A percentile compares a stretch with the other conserved stretches of the same genome.
phyloP scores from a whole-genome alignment of 2,329 filamentous ascomycete genomes.

The Arthrobotrys pseudoclavata region DNA sequence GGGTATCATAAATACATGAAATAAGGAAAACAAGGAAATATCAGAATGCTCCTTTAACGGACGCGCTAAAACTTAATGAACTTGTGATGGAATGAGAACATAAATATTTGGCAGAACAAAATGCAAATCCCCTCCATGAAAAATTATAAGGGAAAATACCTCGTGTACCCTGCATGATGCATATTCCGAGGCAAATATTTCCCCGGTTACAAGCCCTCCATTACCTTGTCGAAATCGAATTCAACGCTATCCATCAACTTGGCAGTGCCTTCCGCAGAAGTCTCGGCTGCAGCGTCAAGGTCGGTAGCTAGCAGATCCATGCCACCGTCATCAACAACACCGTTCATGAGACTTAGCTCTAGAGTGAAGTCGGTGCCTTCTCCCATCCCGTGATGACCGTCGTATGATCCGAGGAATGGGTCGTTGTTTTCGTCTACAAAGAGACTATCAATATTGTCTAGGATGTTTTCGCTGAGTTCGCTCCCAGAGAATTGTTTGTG shows the following conservation, averaged over 20 bases:
- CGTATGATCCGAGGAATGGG: conserved; percentile 63
- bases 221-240: conserved; percentile 63
- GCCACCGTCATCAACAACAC: conserved; percentile 36
- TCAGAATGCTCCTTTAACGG: conserved; percentile 1
- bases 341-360: conserved; percentile 52
- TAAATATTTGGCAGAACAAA: conserved; percentile 2
- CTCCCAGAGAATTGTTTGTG: conserved; percentile 61
- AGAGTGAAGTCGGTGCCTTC: conserved; percentile 46
- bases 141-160: conserved; percentile 28
- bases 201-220: conserved; percentile 59
- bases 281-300: conserved; percentile 37
- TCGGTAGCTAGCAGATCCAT: conserved; percentile 48
- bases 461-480: conserved; percentile 59
- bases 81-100: neutral
- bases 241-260: conserved; percentile 63
- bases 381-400: conserved; percentile 49
- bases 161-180: conserved; percentile 10
- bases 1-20: conserved; percentile 56
- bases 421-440: conserved; percentile 61
- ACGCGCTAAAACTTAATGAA: conserved; percentile 25
- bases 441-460: conserved; percentile 61
- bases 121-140: conserved; percentile 2
- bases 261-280: conserved; percentile 60
- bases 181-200: conserved; percentile 28
- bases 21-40: conserved; percentile 6